These are phyloP conservation scores for Lachancea sp. DNA, from an alignment of 805 yeast genomes.

Conservation along the genomic window DNA sequence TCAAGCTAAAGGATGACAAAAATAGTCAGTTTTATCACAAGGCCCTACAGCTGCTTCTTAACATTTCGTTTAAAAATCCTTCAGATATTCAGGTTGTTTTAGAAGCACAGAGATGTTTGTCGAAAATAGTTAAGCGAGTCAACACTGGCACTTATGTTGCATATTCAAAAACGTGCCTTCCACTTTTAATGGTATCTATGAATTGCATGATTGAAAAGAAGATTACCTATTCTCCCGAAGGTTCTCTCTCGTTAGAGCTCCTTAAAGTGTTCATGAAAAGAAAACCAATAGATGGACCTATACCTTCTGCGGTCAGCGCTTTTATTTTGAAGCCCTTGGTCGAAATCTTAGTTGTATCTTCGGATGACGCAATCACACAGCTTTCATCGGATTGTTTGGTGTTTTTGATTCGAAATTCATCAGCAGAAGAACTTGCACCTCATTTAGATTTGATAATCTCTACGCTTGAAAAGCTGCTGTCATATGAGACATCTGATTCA, in stretches of 20 bases:
- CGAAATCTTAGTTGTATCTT: slow-evolving; percentile 34
- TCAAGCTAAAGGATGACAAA: slow-evolving; percentile 20
- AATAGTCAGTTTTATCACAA: slow-evolving; percentile 16
- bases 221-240: slow-evolving; percentile 48
- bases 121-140: slow-evolving; percentile 47
- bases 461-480: slow-evolving; percentile 58
- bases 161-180: slow-evolving; percentile 48
- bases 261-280: slow-evolving; percentile 27
- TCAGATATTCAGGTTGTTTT: slow-evolving; percentile 63
- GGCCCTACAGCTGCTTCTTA: slow-evolving; percentile 50
- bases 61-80: slow-evolving; percentile 65
- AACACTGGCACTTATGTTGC: slow-evolving; percentile 39
- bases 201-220: slow-evolving; percentile 16
- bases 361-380: slow-evolving; percentile 76
- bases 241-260: slow-evolving; percentile 36
- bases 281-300: slow-evolving; percentile 22
- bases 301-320: slow-evolving; percentile 25
- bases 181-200: slow-evolving; percentile 41
- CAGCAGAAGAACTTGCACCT: slow-evolving; percentile 18
- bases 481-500: slow-evolving; percentile 66
- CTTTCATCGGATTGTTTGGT: slow-evolving; percentile 69
- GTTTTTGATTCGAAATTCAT: slow-evolving; percentile 43
- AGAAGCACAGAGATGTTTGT: slow-evolving; percentile 65
- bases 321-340: slow-evolving; percentile 25
- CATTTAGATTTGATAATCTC: slow-evolving; percentile 34